Conservation (phyloP, 345 rosid genomes). For the Citrus trifoliata region DNA sequence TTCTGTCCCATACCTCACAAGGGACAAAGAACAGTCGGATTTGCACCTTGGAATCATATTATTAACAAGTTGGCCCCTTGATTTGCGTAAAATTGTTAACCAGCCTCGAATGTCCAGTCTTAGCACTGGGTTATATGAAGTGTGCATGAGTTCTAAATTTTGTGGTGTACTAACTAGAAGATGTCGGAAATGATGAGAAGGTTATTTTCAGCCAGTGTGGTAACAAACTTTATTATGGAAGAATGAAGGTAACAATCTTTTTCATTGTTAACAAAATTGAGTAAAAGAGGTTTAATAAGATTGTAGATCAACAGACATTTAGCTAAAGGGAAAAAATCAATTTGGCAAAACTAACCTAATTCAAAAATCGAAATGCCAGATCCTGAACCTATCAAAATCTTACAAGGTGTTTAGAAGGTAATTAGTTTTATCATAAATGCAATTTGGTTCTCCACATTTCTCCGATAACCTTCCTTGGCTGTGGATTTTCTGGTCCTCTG, state of each 20-base stretch:
- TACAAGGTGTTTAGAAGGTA: background rate
- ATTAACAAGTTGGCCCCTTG: no score
- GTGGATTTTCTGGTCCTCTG: constrained; percentile 80
- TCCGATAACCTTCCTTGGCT: constrained; percentile 66
- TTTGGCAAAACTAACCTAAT: background rate
- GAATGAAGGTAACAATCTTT: background rate
- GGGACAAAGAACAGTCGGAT: background rate
- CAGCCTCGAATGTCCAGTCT: background rate
- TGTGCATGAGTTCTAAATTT: background rate
- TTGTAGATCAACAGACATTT: background rate
- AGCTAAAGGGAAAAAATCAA: background rate
- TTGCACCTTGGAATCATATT: background rate
- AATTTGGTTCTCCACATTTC: constrained; percentile 85
- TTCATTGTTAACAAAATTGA: background rate
- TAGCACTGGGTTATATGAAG: background rate
- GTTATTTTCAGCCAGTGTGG: background rate
- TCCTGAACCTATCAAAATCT: background rate
- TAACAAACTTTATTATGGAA: background rate
- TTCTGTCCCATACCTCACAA: no score
- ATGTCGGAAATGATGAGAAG: background rate
- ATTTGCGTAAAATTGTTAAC: no score
- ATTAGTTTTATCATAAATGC: constrained; percentile 26
- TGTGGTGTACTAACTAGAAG: background rate
- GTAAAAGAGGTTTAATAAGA: background rate
- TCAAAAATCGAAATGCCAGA: background rate